Evolutionary conservation across 495 filamentous ascomycete genomes (phyloP), one percentile per base, ranked within the genome.

Genomic region (Penicillium waksmanii): DNA sequence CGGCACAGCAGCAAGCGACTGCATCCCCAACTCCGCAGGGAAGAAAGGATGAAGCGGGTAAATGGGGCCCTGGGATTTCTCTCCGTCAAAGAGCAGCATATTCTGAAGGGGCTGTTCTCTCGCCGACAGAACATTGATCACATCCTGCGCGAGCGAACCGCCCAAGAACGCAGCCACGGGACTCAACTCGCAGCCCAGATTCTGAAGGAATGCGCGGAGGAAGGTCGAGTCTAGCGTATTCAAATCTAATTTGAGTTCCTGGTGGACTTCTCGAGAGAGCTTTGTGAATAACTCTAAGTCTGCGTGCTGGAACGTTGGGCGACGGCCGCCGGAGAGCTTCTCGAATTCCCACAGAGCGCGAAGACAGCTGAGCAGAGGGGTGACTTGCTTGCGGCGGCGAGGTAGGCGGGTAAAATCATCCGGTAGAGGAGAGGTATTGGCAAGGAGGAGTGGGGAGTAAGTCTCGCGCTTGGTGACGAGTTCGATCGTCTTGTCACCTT

Each of bases 61-160:
- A 55, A 96, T 87, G 4, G 87, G 87, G 0, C 87, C 90, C 51
- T 88, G 82, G 68, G 85, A 88, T 53, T 80, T 84, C 63, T 91
- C 90, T 2, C 92, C 95, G 71, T 97, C 92, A 69, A 98, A 96
- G 11, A 98, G 76, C 35, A 96, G 80, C 67, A 97, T 85, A 69
- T 98, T 98, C 79, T 98, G 96, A 15, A 98, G 84, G 3, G 95
- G 95, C 72, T 98, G 95, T 75, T 97, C 92, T 43, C 90, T 83
- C 62, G 87, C 83, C 21, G 93, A 91, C 9, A 98, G 83, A 36
- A 97, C 93, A 61, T 97, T 98, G 73, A 98, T 98, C 18, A 96
- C 92, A 69, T 98, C 95, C 75, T 98, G 95, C 3, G 94, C 93
- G 5, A 98, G 79, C 66, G 90, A 85, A 1, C 93, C 95, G 25